phyloP scores from a whole-genome alignment of 495 filamentous ascomycete species.

The Cercophora sp. region DNA sequence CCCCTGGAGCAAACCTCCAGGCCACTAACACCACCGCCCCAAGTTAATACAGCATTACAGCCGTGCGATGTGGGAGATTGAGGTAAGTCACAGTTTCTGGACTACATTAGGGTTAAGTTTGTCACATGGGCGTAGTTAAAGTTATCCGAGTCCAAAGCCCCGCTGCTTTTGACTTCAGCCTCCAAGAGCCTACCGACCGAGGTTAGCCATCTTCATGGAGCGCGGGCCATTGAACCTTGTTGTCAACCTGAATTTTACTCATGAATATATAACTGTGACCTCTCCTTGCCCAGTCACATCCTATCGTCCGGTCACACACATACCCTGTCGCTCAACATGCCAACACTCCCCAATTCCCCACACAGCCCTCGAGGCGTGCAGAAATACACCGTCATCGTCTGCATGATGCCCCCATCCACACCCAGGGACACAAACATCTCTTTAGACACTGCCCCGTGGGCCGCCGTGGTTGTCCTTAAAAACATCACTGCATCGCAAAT shows the following conservation, averaged over 20 bases:
- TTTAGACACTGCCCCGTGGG: not conserved
- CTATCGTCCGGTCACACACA: not conserved
- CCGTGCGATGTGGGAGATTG: not conserved
- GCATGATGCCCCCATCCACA: not conserved
- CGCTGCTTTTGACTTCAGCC: conserved; percentile 1
- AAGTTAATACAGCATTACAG: not conserved
- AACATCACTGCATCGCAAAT: not conserved
- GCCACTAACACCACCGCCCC: not conserved
- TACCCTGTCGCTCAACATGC: not conserved
- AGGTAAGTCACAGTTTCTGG: not conserved
- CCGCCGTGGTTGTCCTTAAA: not conserved
- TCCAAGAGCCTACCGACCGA: not conserved
- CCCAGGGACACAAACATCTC: conserved; percentile 3
- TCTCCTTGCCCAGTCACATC: not conserved
- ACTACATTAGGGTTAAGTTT: not conserved
- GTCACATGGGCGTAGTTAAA: not conserved
- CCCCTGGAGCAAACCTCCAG: not conserved
- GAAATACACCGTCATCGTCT: not conserved
- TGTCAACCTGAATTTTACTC: not conserved
- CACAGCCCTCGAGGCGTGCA: not conserved
- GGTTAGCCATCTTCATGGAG: conserved; percentile 2
- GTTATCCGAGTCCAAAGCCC: not conserved
- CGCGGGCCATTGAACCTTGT: not conserved
- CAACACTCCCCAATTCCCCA: not conserved
- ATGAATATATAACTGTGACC: not conserved